Percentiles rank a stretch among this genome's conserved stretches.
These are phyloP conservation scores for Galium porrigens DNA, from an alignment of 305 asterid genomes.

Conservation along the genomic window DNA sequence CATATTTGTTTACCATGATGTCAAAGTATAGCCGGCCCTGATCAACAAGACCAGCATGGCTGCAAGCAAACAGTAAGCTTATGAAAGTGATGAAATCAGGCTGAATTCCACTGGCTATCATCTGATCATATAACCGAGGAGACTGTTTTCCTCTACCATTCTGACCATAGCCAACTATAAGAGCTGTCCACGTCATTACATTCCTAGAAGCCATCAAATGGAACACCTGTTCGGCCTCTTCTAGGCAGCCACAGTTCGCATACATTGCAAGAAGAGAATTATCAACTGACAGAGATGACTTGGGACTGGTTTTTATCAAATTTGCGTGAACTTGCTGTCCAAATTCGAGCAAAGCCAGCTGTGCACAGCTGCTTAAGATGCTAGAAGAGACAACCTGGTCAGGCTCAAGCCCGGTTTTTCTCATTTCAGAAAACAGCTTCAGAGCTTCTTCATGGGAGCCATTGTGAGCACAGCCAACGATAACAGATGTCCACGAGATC, in stretches of 20 bases:
- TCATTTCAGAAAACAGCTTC: slow-evolving; percentile 43
- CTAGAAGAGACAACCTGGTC: slow-evolving; percentile 51
- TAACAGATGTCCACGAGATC: slow-evolving; percentile 74
- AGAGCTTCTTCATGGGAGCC: slow-evolving; percentile 47
- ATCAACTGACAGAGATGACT: slow-evolving; percentile 36
- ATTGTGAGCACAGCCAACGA: slow-evolving; percentile 58
- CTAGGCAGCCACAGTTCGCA: slow-evolving; percentile 59
- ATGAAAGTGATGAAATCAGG: slow-evolving; percentile 72
- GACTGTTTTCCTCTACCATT: slow-evolving; percentile 51
- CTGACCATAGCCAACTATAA: slow-evolving; percentile 57
- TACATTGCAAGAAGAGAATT: slow-evolving; percentile 66
- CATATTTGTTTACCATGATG: slow-evolving; percentile 44
- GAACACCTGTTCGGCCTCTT: slow-evolving; percentile 38
- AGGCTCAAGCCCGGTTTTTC: slow-evolving; percentile 29
- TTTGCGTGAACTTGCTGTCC: slow-evolving; percentile 64
- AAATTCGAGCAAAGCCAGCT: slow-evolving; percentile 47
- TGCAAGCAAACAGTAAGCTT: slow-evolving; percentile 74
- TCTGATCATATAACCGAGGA: slow-evolving; percentile 35
- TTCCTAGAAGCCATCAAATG: slow-evolving; percentile 37
- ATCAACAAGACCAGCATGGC: slow-evolving; percentile 65
- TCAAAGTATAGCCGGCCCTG: slow-evolving; percentile 41
- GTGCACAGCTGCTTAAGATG: slow-evolving; percentile 55
- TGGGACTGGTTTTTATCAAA: slow-evolving; percentile 33
- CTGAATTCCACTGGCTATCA: slow-evolving; percentile 42
- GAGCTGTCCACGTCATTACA: slow-evolving; percentile 78